Evolutionary conservation across 768 basidiomycete genomes (phyloP).

Genomic region (Udeniomyces megalosporus): DNA sequence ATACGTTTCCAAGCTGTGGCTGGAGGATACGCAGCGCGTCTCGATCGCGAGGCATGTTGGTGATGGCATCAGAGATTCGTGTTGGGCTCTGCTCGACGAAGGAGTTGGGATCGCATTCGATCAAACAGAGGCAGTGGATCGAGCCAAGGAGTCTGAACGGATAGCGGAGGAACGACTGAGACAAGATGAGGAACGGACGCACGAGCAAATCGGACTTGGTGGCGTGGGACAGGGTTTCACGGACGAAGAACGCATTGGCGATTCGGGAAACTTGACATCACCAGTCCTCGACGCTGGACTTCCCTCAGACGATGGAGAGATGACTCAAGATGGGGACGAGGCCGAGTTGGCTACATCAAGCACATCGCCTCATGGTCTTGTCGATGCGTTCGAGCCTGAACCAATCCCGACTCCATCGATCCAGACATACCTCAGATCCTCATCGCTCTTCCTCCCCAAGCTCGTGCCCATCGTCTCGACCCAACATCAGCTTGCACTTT

Average conservation of each 20-base stretch:
- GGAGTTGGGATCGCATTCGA: slow-evolving; percentile 5
- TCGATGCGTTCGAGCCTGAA: no score
- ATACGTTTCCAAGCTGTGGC: slow-evolving; percentile 1
- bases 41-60: neutral
- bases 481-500: neutral
- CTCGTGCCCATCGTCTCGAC: neutral
- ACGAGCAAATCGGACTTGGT: no score
- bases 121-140: neutral
- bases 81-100: neutral
- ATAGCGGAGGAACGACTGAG: neutral
- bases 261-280: no score
- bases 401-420: neutral
- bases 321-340: no score
- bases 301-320: no score
- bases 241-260: no score
- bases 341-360: no score
- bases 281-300: no score
- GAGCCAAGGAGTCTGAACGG: neutral
- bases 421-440: slow-evolving; percentile 8
- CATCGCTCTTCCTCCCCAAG: slow-evolving; percentile 1
- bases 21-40: slow-evolving; percentile 7
- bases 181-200: no score
- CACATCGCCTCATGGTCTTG: no score
- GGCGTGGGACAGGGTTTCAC: no score
- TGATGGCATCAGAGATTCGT: slow-evolving; percentile 4